A percentile compares a stretch with the other conserved stretches of the same genome.
Evolutionary conservation across 2,329 filamentous ascomycete species (phyloP).

Genomic region (Fusarium oligoseptatum): DNA sequence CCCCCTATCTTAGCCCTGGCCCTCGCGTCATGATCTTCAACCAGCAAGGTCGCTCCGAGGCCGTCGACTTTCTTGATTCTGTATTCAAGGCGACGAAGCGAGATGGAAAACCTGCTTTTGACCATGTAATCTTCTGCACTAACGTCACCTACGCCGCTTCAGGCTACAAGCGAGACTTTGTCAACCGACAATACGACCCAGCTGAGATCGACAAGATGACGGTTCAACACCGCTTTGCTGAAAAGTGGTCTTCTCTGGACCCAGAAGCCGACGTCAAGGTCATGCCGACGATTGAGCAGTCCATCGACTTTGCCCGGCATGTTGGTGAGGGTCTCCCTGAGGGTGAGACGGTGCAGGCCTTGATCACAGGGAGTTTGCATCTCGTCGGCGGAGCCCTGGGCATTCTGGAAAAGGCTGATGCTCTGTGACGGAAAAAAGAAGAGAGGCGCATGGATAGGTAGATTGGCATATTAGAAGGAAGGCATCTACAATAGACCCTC

Average conservation of each 20-base stretch:
- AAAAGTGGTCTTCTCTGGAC: slow-evolving; percentile 64
- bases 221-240: slow-evolving; percentile 65
- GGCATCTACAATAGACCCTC: slow-evolving; percentile 51
- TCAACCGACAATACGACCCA: slow-evolving; percentile 67
- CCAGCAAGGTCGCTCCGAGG: slow-evolving; percentile 74
- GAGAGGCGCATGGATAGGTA: not conserved
- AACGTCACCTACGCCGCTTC: slow-evolving; percentile 72
- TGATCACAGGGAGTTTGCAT: slow-evolving; percentile 74
- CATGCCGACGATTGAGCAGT: slow-evolving; percentile 67
- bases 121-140: slow-evolving; percentile 85
- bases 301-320: slow-evolving; percentile 61
- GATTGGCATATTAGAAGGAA: slow-evolving; percentile 12
- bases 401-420: slow-evolving; percentile 62
- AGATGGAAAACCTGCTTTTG: slow-evolving; percentile 63
- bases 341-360: slow-evolving; percentile 58
- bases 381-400: slow-evolving; percentile 69
- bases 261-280: slow-evolving; percentile 60
- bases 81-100: slow-evolving; percentile 56
- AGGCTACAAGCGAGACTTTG: slow-evolving; percentile 69
- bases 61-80: slow-evolving; percentile 65
- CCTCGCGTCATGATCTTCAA: slow-evolving; percentile 84
- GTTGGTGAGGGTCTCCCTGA: slow-evolving; percentile 50
- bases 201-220: slow-evolving; percentile 65
- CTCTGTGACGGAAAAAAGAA: slow-evolving; percentile 47
- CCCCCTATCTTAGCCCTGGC: slow-evolving; percentile 46